Evolutionary conservation across 75 land plant species (phyloP).

Genomic region (Selaginella moellendorffii): DNA sequence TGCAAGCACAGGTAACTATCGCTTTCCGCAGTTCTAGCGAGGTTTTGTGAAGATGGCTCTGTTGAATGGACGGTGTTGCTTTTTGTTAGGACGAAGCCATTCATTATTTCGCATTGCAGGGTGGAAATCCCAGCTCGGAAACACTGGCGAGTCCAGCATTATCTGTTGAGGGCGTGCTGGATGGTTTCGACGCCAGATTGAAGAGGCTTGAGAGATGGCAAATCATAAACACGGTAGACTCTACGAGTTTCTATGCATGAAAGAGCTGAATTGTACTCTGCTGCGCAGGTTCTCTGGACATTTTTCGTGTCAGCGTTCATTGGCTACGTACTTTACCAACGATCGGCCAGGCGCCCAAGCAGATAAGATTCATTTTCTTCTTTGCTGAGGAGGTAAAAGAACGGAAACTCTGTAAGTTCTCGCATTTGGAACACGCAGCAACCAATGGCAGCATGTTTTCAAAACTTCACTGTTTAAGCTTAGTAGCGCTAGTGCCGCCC

Average conservation of each 20-base stretch:
- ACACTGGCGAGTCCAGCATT: slow-evolving; percentile 37
- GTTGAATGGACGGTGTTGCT: too few species aligned
- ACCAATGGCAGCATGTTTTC: too few species aligned
- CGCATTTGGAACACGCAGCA: too few species aligned
- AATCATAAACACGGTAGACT: slow-evolving; percentile 59
- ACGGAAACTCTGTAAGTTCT: too few species aligned
- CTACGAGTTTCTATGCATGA: background rate
- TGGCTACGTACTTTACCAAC: slow-evolving; percentile 84
- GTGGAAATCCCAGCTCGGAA: slow-evolving; percentile 49
- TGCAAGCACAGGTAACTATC: slow-evolving; percentile 64
- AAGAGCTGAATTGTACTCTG: background rate
- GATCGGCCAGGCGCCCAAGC: slow-evolving; percentile 10
- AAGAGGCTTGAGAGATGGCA: slow-evolving; percentile 85
- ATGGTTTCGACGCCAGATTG: slow-evolving; percentile 58
- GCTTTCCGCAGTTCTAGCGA: slow-evolving; percentile 4
- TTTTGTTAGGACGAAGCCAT: background rate
- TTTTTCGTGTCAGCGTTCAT: slow-evolving; percentile 80
- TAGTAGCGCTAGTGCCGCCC: too few species aligned
- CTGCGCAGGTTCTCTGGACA: slow-evolving; percentile 82
- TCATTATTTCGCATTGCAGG: slow-evolving; percentile 21
- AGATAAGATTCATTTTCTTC: too few species aligned
- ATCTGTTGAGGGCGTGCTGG: slow-evolving; percentile 54
- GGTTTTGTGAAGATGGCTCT: background rate
- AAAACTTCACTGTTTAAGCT: too few species aligned
- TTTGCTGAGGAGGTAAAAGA: too few species aligned